Evolutionary conservation across 2,329 filamentous ascomycete genomes (phyloP), one percentile per base, ranked within the genome.

Genomic region (Neopestalotiopsis sp.): DNA sequence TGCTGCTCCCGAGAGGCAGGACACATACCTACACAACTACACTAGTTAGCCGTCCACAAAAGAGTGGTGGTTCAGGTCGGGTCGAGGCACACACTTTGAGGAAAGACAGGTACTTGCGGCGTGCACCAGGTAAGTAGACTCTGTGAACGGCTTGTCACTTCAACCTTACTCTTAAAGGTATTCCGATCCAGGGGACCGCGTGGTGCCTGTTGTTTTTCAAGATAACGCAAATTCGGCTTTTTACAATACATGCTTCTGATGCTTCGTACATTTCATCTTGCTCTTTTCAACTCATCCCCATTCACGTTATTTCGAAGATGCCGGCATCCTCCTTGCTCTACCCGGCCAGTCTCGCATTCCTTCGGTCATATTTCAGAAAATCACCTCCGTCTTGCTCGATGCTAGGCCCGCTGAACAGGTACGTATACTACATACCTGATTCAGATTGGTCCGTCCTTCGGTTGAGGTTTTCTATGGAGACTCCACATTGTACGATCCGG

Each of bases 401-500:
- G 24, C 57, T 30, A 28, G 57, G 57, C 24, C 57, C 57, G 57
- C 57, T 12, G 3, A 17, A 30, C 13, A 30, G 30, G 57, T 59
- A 59, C 30, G 24, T 59, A 24, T 28, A 28, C 20, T 34, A 30
- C 24, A 6, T 59, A 59, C 24, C 57, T 59, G 57, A 59, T 59
- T 59, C 57, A 59, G 57, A 24, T 59, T 62, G 13, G 59, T 40
- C 32, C 32, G 59, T 34, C 34, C 52, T 40, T 52, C 42, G 14
- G 13, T 60, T 49, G 30, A 32, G 40, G n/a, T 60, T 67, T 60
- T 67, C 56, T 49, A 67, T 30, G 56, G 49, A 13, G 52, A 67
- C 65, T 67, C 65, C 65, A 67, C 65, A 67, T 40, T 49, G 52
- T 67, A 56, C 20, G 52, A 42, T 20, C 65, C 34, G 65, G 56